Evolutionary conservation across 345 rosid genomes (phyloP).

Genomic region (Aquilaria yunnanensis): DNA sequence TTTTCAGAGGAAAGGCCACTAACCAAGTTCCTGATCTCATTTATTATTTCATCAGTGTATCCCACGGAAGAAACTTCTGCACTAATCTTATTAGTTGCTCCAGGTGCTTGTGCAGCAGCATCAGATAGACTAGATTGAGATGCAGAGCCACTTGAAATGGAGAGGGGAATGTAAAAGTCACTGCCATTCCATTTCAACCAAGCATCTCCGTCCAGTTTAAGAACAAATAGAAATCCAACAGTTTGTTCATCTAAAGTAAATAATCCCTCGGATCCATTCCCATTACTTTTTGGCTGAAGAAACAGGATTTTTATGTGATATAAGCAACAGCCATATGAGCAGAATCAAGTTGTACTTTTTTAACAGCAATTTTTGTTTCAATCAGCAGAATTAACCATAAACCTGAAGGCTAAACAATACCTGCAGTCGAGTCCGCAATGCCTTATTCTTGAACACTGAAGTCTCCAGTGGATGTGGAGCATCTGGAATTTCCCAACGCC

Average conservation of each 20-base stretch:
- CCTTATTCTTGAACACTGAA: conserved; percentile 64
- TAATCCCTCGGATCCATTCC: conserved; percentile 46
- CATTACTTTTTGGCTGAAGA: conserved; percentile 56
- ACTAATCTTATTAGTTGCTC: neutral
- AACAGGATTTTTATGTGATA: conserved; percentile 13
- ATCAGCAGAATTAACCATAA: neutral
- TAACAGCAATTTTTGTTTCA: neutral
- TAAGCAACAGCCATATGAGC: conserved; percentile 6
- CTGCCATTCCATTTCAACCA: conserved; percentile 67
- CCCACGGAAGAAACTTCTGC: conserved; percentile 37
- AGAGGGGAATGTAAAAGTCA: conserved; percentile 75
- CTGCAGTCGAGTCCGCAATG: conserved; percentile 73
- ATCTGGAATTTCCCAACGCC: conserved; percentile 79
- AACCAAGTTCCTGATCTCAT: conserved; percentile 74
- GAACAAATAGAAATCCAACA: conserved; percentile 77
- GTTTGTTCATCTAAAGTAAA: conserved; percentile 61
- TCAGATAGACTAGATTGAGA: conserved; percentile 28
- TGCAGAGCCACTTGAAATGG: conserved; percentile 34
- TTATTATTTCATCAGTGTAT: conserved; percentile 57
- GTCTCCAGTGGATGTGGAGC: conserved; percentile 81
- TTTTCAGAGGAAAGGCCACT: conserved; percentile 59
- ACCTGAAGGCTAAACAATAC: conserved; percentile 21
- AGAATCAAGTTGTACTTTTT: conserved; percentile 4
- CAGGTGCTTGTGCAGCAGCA: conserved; percentile 22
- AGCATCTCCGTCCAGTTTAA: conserved; percentile 56